Base-by-base conservation (phyloP, 2,329 filamentous ascomycete genomes). In the Tolypocladium album region DNA sequence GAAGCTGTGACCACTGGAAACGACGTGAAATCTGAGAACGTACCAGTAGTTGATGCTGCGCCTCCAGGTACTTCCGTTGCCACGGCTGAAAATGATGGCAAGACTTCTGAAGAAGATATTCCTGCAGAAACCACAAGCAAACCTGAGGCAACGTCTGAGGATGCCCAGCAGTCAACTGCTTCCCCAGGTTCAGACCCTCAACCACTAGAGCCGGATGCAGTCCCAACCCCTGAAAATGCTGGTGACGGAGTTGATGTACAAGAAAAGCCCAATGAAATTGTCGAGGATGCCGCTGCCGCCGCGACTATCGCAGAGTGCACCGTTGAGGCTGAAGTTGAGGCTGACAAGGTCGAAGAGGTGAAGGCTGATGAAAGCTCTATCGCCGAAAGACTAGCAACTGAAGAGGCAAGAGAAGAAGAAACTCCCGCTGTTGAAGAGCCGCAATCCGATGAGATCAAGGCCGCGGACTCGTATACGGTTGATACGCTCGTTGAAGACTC, bases 321-420 rank as follows among this genome's bases (percentile, higher is more conserved):
- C 2, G 13, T 43, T 17, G 22, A 39, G 9, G 38, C 47, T 12
- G 52, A 59, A 4, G 13, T 43, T 17, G 22, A 31, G 9, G 47
- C 47, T 20, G 52, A 59, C 4, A 2, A 6, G 11, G 50, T 56
- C 38, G 59, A 64, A 27, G 57, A 62, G 27, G 47, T 34, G 20
- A 52, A 56, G 20, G 39, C 57, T 12, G 58, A 61, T 22, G 61
- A 58, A 34, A 22, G 47, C 31, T 3, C 42, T 34, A n/a, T n/a
- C 40, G 58, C 61, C 24, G 57, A 63, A 39, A 59, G 55, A 31
- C 12, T 57, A 8, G 45, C 58, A 34, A 43, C 55, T 40, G 55
- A 63, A 52, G 56, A 56, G 47, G 15, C 56, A 4, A 59, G 52
- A 13, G 36, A 59, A 45, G 43, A 61, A 40, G 38, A 53, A 27